phyloP scores from a whole-genome alignment of 2,329 filamentous ascomycete genomes.

The Ophiocordyceps sinensis region DNA sequence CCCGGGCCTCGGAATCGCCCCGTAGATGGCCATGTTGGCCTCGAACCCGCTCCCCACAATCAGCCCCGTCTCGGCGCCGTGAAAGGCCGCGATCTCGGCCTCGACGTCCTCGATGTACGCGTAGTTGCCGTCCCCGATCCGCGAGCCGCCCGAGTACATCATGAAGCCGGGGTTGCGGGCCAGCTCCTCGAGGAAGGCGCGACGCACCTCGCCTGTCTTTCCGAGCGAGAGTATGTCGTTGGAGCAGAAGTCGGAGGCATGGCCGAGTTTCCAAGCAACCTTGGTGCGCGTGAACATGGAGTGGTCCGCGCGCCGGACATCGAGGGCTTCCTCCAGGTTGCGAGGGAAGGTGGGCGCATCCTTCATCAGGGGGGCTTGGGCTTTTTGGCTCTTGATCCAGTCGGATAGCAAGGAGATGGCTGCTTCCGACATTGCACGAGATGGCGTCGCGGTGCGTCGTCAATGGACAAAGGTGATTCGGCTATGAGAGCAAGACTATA shows the following conservation, averaged over 20 bases:
- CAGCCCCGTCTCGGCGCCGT: conserved; percentile 39
- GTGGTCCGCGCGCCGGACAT: conserved; percentile 8
- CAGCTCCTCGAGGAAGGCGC: conserved; percentile 28
- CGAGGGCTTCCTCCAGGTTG: conserved; percentile 14
- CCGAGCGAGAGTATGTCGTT: conserved; percentile 52
- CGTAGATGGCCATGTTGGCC: conserved; percentile 35
- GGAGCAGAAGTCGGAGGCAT: conserved; percentile 39
- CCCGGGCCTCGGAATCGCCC: conserved; percentile 30
- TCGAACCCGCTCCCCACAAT: conserved; percentile 45
- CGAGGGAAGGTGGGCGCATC: neutral
- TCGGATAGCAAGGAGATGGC: no score
- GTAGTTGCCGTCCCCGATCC: conserved; percentile 51
- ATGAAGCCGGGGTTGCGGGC: conserved; percentile 6
- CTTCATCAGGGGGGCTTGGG: neutral
- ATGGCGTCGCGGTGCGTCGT: no score
- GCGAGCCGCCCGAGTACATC: conserved; percentile 42
- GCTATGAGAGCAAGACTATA: no score
- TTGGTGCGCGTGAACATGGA: conserved; percentile 9
- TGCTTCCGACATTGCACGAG: no score
- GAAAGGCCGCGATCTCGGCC: conserved; percentile 47
- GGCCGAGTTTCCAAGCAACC: neutral
- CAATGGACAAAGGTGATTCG: no score
- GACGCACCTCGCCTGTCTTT: conserved; percentile 26
- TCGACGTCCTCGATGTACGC: conserved; percentile 31
- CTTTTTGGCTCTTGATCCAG: neutral